phyloP scores from a whole-genome alignment of 495 filamentous ascomycete species.

The Pyrenula massariospora region DNA sequence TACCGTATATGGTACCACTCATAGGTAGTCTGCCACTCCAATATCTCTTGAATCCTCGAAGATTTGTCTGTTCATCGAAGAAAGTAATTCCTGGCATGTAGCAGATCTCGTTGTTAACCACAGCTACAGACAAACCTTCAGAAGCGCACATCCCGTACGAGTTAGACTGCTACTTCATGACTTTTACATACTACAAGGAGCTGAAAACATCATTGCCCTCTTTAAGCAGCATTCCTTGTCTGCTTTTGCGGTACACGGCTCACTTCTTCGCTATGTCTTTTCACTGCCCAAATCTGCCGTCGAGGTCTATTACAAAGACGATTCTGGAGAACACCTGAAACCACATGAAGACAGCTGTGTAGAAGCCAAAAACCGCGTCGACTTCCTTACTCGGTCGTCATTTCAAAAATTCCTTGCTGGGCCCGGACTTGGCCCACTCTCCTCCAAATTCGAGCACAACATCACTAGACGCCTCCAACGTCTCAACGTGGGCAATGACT shows the following conservation, averaged over 20 bases:
- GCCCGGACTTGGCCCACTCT: slow-evolving; percentile 10
- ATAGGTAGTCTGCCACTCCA: slow-evolving; percentile 10
- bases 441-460: slow-evolving; percentile 8
- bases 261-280: slow-evolving; percentile 12
- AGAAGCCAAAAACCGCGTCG: slow-evolving; percentile 14
- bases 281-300: slow-evolving; percentile 9
- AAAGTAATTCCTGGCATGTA: slow-evolving; percentile 1
- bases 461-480: slow-evolving; percentile 8
- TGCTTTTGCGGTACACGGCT: slow-evolving; percentile 11
- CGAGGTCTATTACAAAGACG: slow-evolving; percentile 12
- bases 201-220: slow-evolving; percentile 15
- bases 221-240: slow-evolving; percentile 12
- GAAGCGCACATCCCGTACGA: not conserved
- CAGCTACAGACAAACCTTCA: not conserved
- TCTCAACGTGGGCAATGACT: slow-evolving; percentile 4
- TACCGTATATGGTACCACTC: slow-evolving; percentile 11
- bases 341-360: slow-evolving; percentile 10
- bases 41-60: slow-evolving; percentile 12
- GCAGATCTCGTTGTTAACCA: not conserved
- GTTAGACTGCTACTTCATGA: slow-evolving; percentile 15
- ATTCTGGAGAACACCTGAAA: slow-evolving; percentile 13
- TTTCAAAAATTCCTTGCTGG: slow-evolving; percentile 10
- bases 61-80: slow-evolving; percentile 10
- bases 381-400: slow-evolving; percentile 11
- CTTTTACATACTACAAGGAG: slow-evolving; percentile 15